A percentile compares a stretch with the other conserved stretches of the same genome.
Conservation (phyloP, 2,329 filamentous ascomycete genomes). For the Botrytis galanthina region DNA sequence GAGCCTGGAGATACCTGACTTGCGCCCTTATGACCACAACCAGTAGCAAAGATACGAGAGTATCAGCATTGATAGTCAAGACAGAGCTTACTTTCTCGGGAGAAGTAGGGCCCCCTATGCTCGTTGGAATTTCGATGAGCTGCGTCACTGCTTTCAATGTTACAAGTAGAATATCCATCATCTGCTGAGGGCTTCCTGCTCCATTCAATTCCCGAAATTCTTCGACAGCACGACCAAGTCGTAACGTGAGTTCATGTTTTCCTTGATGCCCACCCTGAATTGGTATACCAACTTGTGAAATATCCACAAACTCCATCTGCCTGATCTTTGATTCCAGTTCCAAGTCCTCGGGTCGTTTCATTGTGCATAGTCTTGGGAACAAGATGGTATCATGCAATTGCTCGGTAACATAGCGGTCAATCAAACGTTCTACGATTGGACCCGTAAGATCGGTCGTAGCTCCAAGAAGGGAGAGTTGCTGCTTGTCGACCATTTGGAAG, state of each 20-base stretch:
- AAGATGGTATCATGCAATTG: slow-evolving; percentile 83
- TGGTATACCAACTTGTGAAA: slow-evolving; percentile 87
- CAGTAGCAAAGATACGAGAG: slow-evolving; percentile 84
- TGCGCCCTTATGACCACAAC: slow-evolving; percentile 91
- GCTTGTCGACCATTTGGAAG: slow-evolving; percentile 93
- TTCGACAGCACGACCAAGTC: slow-evolving; percentile 76
- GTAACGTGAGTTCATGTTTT: slow-evolving; percentile 76
- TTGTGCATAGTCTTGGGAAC: slow-evolving; percentile 76
- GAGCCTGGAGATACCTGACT: slow-evolving; percentile 80
- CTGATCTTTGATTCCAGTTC: slow-evolving; percentile 87
- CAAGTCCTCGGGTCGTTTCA: slow-evolving; percentile 77
- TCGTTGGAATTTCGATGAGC: slow-evolving; percentile 51
- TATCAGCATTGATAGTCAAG: slow-evolving; percentile 75
- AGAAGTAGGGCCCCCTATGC: slow-evolving; percentile 35
- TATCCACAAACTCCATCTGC: slow-evolving; percentile 90
- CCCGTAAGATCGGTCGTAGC: slow-evolving; percentile 93
- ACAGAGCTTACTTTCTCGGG: slow-evolving; percentile 46
- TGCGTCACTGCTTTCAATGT: slow-evolving; percentile 77
- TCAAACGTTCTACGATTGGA: slow-evolving; percentile 85
- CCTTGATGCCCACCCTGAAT: slow-evolving; percentile 75
- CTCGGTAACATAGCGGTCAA: slow-evolving; percentile 91
- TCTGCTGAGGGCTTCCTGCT: slow-evolving; percentile 44
- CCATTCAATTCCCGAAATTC: slow-evolving; percentile 89
- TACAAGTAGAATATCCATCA: slow-evolving; percentile 41
- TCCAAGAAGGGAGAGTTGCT: slow-evolving; percentile 86